Evolutionary conservation across 1,139 yeast species (phyloP), one percentile per base, ranked within the genome.

Genomic region (Magnusiomyces ingens): DNA sequence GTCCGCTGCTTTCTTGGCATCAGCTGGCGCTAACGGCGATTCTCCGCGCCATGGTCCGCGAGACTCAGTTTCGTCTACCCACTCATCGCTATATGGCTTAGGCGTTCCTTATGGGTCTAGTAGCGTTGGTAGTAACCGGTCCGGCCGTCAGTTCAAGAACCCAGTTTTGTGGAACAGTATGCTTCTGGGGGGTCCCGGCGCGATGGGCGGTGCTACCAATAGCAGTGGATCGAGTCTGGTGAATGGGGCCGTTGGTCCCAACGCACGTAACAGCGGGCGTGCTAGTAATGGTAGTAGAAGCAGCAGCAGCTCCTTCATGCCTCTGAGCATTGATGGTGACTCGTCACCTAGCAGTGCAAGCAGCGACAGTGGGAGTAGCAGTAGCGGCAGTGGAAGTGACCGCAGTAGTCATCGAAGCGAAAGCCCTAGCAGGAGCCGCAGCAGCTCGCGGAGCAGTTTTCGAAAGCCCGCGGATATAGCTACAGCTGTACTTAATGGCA

Each of bases 141-240:
- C 50, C 10, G 32, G 32, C 4, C 32, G 32, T 26, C 32, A 26
- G 32, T 21, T 53, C 21, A 52, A 52, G 49, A 52, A 53, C 49
- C 55, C 57, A 3, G 22, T 45, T 40, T 17, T 52, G 11, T 55
- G 57, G 57, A 49, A 51, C 32, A 41, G 40, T 40, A n/a, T 50
- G 49, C 38, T 49, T 21, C 40, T 50, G 12, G 52, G 57, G 36
- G 48, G 45, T 2, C 13, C 48, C 6, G 6, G 13, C 21, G 38
- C 41, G 15, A 41, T 48, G 22, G 43, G 40, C 10, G 37, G 32
- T 26, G 32, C 32, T 26, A 26, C 32, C 8, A 4, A 26, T 8
- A 26, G 32, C 32, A 26, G 32, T 26, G 32, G 32, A 4, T 26
- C 32, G 32, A 26, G 32, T 26, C 32, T 26, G 32, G 32, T 26